Evolutionary conservation across 805 yeast genomes (phyloP), one percentile per base, ranked within the genome.

Genomic region (Cyberlindnera veronae): DNA sequence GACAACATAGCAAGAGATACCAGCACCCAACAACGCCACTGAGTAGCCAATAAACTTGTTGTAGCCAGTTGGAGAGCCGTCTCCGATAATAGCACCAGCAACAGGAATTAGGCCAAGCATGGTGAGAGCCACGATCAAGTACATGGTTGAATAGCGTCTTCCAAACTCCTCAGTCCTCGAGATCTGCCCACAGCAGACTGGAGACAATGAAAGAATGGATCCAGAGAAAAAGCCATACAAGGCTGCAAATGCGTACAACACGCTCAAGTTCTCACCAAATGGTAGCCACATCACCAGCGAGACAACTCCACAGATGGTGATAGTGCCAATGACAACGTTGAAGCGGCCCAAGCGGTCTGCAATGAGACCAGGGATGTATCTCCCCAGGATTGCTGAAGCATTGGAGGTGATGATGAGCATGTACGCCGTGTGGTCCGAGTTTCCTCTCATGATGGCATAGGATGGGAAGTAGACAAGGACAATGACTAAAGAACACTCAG

Each of bases 181-280:
- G 29, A 79, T 76, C 41, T 77, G 78, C 0, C 79, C 81, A 45
- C 78, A 67, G 46, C 81, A 74, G 4, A 76, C 79, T 4, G 84
- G 83, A 21, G 76, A 66, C 35, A 77, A 56, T 3, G 81, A 70
- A 43, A 77, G 66, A 3, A 76, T 72, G 4, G 81, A 69, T 9
- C 80, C 76, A 10, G 79, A 69, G 46, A 69, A 66, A 33, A 77
- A 64, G 2, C 84, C 84, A 53, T 70, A 76, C 5, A 72, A 41
- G 0, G 63, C 66, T 6, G 77, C 63, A 45, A 77, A 76, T 1
- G 63, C 70, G 44, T 62, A 71, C 46, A 61, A 60, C 12, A 51
- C 67, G 16, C 40, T 62, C 28, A 54, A 50, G 42, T 47, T 62
- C 23, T 39, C 65, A 32, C 64, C 75, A 43, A 57, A 66, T 35